Percentiles rank a stretch among this genome's conserved stretches.
phyloP scores from a whole-genome alignment of 2,329 filamentous ascomycete species.

The Trichocomaceae sp. region DNA sequence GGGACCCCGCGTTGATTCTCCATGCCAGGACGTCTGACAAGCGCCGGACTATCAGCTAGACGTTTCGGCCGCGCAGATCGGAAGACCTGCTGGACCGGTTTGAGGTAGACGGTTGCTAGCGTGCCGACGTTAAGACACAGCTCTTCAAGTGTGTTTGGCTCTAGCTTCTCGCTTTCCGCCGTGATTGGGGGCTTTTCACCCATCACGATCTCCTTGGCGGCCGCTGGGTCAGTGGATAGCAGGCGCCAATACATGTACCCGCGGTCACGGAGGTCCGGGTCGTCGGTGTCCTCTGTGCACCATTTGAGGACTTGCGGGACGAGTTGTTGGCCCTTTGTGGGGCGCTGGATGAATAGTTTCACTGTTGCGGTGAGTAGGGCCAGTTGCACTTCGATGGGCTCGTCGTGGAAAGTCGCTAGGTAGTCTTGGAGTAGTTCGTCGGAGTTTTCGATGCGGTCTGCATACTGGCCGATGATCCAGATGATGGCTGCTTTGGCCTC shows the following conservation, averaged over 20 bases:
- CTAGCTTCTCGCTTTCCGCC: constrained; percentile 89
- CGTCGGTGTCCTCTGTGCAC: constrained; percentile 99
- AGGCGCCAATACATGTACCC: constrained; percentile 99
- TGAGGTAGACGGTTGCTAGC: constrained; percentile 92
- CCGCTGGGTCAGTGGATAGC: constrained; percentile 81
- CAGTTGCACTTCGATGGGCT: constrained; percentile 91
- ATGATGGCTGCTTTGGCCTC: constrained; percentile 98
- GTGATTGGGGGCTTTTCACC: constrained; percentile 95
- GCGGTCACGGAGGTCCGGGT: constrained; percentile 88
- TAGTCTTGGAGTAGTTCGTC: constrained; percentile 93
- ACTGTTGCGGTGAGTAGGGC: constrained; percentile 92
- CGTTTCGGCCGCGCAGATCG: constrained; percentile 74
- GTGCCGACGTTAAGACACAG: constrained; percentile 97
- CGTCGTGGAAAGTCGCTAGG: constrained; percentile 85
- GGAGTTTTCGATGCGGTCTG: constrained; percentile 93
- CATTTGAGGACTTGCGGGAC: constrained; percentile 95
- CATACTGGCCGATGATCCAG: constrained; percentile 98
- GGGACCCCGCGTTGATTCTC: constrained; percentile 22
- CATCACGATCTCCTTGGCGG: constrained; percentile 87
- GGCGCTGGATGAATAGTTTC: constrained; percentile 94
- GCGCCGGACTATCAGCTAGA: constrained; percentile 73
- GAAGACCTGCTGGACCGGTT: constrained; percentile 96
- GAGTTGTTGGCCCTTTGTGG: constrained; percentile 86
- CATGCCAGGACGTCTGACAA: constrained; percentile 60
- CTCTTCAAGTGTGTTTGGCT: constrained; percentile 85